Percentiles rank a stretch among this genome's conserved stretches.
phyloP scores from a whole-genome alignment of 1,139 yeast genomes.

The Kurtzmaniella quercitrusa region DNA sequence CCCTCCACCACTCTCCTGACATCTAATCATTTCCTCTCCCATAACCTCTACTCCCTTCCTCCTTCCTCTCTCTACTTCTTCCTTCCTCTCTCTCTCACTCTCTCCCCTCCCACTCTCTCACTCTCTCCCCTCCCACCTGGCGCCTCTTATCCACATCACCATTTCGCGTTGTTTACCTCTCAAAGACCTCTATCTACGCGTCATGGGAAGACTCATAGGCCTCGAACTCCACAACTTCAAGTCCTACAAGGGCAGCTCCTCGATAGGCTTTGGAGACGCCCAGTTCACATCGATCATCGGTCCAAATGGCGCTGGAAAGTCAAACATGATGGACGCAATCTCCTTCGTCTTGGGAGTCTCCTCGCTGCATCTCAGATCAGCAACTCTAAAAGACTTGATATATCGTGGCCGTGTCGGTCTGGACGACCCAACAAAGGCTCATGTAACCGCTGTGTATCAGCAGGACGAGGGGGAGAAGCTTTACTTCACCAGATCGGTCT shows the following conservation, averaged over 20 bases:
- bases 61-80: too few species aligned
- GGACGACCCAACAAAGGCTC: slow-evolving; percentile 56
- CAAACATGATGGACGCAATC: slow-evolving; percentile 97
- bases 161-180: not conserved
- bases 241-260: slow-evolving; percentile 75
- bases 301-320: slow-evolving; percentile 97
- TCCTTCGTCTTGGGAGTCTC: slow-evolving; percentile 90
- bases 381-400: slow-evolving; percentile 67
- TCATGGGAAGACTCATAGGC: slow-evolving; percentile 75
- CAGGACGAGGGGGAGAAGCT: slow-evolving; percentile 53
- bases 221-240: slow-evolving; percentile 82
- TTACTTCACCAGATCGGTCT: slow-evolving; percentile 52
- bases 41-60: too few species aligned
- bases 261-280: slow-evolving; percentile 78
- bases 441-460: slow-evolving; percentile 78
- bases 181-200: not conserved
- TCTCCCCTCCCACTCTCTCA: too few species aligned
- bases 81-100: too few species aligned
- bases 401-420: slow-evolving; percentile 57
- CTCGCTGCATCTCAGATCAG: slow-evolving; percentile 73
- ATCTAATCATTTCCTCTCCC: too few species aligned
- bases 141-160: not conserved
- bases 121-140: not conserved
- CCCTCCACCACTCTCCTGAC: too few species aligned
- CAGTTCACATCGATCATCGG: slow-evolving; percentile 90